Percentiles rank a stretch among this genome's conserved stretches.
phyloP scores from a whole-genome alignment of 2,329 filamentous ascomycete genomes.

The Phialophora expanda region DNA sequence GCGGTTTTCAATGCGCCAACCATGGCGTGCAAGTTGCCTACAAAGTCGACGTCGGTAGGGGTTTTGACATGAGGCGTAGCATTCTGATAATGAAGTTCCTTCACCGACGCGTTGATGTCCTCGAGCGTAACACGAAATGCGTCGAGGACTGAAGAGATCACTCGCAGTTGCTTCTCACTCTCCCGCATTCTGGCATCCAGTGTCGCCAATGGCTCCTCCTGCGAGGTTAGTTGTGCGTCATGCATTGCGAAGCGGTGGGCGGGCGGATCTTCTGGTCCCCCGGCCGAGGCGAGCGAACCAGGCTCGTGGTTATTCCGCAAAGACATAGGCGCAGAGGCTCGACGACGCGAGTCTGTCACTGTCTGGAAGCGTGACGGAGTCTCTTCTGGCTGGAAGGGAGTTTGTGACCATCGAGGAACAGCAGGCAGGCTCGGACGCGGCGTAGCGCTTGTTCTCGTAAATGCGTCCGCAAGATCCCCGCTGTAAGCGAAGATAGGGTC shows the following conservation, averaged over 20 bases:
- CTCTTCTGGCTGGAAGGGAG: slow-evolving; percentile 15
- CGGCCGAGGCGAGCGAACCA: background rate
- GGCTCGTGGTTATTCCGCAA: background rate
- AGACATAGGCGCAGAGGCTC: slow-evolving; percentile 4
- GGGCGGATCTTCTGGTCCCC: background rate
- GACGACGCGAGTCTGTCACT: slow-evolving; percentile 10
- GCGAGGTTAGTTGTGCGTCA: slow-evolving; percentile 9
- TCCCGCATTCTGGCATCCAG: slow-evolving; percentile 26
- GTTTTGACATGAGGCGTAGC: background rate
- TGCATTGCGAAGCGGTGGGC: slow-evolving; percentile 2
- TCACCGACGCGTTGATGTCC: slow-evolving; percentile 31
- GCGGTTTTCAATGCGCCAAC: slow-evolving; percentile 22
- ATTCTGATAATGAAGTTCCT: slow-evolving; percentile 24
- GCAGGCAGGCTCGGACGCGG: slow-evolving; percentile 22
- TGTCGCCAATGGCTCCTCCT: slow-evolving; percentile 22
- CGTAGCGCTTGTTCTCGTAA: slow-evolving; percentile 17
- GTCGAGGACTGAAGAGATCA: slow-evolving; percentile 30
- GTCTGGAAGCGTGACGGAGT: slow-evolving; percentile 18
- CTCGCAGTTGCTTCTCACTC: slow-evolving; percentile 31
- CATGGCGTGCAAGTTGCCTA: slow-evolving; percentile 20
- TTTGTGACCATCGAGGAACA: slow-evolving; percentile 20
- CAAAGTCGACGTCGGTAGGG: slow-evolving; percentile 7
- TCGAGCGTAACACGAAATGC: slow-evolving; percentile 27
- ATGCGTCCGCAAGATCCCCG: slow-evolving; percentile 16
- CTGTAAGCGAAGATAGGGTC: slow-evolving; percentile 32